Evolutionary conservation across 78 protist species (phyloP).

Genomic region (Bigelowiella natans): DNA sequence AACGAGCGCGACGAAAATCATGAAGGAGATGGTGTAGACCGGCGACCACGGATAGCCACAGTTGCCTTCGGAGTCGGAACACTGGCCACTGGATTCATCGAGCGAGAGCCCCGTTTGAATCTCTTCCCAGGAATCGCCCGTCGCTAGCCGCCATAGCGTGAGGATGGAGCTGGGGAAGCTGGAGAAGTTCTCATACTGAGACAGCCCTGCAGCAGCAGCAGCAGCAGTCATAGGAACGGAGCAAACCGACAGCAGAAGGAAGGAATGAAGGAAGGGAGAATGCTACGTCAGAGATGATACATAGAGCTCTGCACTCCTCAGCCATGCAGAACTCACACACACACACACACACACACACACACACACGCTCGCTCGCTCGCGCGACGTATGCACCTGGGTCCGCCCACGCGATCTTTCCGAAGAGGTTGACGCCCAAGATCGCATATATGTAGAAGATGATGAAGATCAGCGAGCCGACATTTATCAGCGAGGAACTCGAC

Average conservation of each 20-base stretch:
- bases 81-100: neutral
- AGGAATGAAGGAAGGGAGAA: too few relatives aligned
- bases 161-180: neutral
- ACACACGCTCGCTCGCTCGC: too few relatives aligned
- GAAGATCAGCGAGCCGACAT: neutral
- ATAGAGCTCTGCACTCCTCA: too few relatives aligned
- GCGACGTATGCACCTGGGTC: too few relatives aligned
- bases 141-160: neutral
- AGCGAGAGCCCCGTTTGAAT: neutral
- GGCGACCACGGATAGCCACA: neutral
- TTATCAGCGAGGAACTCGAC: slow-evolving; percentile 6
- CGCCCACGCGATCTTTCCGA: neutral
- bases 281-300: too few relatives aligned
- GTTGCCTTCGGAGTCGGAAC: neutral
- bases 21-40: slow-evolving; percentile 2
- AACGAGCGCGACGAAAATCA: neutral
- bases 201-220: neutral
- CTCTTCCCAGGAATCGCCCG: slow-evolving; percentile 15
- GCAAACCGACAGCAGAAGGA: too few relatives aligned
- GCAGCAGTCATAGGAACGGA: too few relatives aligned
- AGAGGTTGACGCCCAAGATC: slow-evolving; percentile 2
- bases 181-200: neutral
- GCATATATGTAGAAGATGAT: slow-evolving; percentile 12
- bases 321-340: too few relatives aligned
- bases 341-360: too few relatives aligned